Evolutionary conservation across 768 basidiomycete species (phyloP).

Genomic region (Kwoniella heveanensis): DNA sequence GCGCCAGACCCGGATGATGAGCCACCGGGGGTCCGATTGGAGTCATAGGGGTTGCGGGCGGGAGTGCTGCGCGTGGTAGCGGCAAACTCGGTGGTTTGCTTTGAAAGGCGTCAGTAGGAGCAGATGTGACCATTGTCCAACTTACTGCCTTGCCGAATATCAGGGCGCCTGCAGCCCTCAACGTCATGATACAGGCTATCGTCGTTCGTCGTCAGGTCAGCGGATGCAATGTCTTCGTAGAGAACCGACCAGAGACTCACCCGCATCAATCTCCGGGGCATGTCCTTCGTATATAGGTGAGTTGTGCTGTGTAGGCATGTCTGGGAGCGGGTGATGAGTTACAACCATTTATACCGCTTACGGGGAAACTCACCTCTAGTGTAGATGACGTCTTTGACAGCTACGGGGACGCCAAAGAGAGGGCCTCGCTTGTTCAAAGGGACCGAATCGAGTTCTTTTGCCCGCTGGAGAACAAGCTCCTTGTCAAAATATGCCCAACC

Average conservation of each 20-base stretch:
- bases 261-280: conserved; percentile 41
- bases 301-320: conserved; percentile 53
- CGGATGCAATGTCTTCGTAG: too few species aligned
- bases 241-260: not conserved
- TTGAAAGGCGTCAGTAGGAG: conserved; percentile 20
- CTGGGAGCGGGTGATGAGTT: too few species aligned
- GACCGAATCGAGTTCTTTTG: conserved; percentile 31
- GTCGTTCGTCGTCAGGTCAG: not conserved
- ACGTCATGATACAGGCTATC: conserved; percentile 25
- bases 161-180: conserved; percentile 48
- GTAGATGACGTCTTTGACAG: conserved; percentile 49
- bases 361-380: conserved; percentile 27
- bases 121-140: too few species aligned
- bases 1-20: conserved; percentile 54
- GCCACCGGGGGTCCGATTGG: conserved; percentile 48
- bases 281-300: conserved; percentile 48
- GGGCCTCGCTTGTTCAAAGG: conserved; percentile 36
- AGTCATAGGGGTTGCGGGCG: conserved; percentile 47
- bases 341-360: not conserved
- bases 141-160: conserved; percentile 46
- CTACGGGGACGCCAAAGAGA: conserved; percentile 35
- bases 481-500: conserved; percentile 40
- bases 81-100: conserved; percentile 52
- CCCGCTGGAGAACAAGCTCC: conserved; percentile 27
- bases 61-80: conserved; percentile 34